Base-by-base conservation (phyloP, 306 rosid genomes). In the Inga laurina region DNA sequence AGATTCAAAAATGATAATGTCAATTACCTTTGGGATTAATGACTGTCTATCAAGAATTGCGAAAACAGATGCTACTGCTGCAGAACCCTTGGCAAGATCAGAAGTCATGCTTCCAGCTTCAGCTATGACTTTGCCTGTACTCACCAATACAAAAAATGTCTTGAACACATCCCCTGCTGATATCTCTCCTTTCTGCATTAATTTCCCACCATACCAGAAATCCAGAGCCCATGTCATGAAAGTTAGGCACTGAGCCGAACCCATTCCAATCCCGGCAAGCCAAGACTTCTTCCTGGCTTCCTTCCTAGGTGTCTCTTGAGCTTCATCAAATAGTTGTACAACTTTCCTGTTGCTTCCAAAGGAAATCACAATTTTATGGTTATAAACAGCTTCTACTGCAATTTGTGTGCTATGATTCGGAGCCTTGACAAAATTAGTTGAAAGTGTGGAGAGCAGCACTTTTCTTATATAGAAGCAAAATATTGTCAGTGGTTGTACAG, bases 81-180 rank as follows among this genome's bases (percentile, higher is more conserved):
- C 79, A 13, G 98, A 89, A 35, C 94, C 92, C 68, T 92, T 96
- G 34, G 99, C 99, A 49, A 96, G 87, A 82, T 93, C 98, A 71
- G 99, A 91, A 73, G 99, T 96, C 99, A 96, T 96, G 86, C 99
- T 96, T 27, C 99, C 99, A 11, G 99, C 99, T 2, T 96, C 99
- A 48, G 99, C 99, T 39, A 96, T 96, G 44, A 94, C 97, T 80
- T 96, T 96, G 1, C 99, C 98, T 15, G 99, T 96, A 84, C 98
- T 96, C 1, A 96, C 99, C 84, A 96, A 84, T 14, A 94, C 93
- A 86, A 96, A 96, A 79, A 96, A 96, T 15, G 99, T 96, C 75
- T 92, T 96, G 86, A 96, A 93, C 82, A 96, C 98, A 84, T 89
- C 99, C 62, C 99, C 98, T 21, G 99, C 90, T 37, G 98, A 90